Percentiles rank a stretch among this genome's conserved stretches.
These are phyloP conservation scores for Ophiostoma himal-ulmi DNA, from an alignment of 2,329 filamentous ascomycete genomes.

Conservation along the genomic window DNA sequence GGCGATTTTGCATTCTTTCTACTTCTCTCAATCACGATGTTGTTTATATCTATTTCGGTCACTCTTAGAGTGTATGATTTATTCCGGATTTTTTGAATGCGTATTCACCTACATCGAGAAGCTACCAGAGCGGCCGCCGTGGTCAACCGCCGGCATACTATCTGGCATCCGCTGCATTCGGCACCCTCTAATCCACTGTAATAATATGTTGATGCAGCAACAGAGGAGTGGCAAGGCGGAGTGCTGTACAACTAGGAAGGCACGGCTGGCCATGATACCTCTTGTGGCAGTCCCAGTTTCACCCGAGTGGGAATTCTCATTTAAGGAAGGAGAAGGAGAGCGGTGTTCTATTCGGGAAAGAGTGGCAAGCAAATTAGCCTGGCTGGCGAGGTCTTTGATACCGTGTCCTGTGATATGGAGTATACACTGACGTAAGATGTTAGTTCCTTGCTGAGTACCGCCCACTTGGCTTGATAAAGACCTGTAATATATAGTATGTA, in stretches of 20 bases:
- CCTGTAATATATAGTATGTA: not conserved
- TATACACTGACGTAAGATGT: not conserved
- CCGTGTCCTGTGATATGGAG: not conserved
- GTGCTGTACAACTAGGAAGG: conserved; percentile 17
- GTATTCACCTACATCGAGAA: not conserved
- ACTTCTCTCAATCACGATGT: not conserved
- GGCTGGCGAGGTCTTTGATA: not conserved
- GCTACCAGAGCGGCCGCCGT: not conserved
- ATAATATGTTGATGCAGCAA: conserved; percentile 24
- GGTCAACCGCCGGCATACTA: not conserved
- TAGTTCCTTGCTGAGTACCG: not conserved
- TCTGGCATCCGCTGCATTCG: not conserved
- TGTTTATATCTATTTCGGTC: not conserved
- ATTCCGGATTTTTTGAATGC: not conserved
- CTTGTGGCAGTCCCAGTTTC: conserved; percentile 14
- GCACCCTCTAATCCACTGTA: conserved; percentile 20
- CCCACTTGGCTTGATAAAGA: not conserved
- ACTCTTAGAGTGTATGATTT: not conserved
- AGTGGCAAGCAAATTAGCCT: not conserved
- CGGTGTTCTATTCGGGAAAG: not conserved
- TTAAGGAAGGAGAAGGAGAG: not conserved
- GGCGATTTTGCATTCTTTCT: not conserved
- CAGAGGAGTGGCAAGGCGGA: conserved; percentile 16
- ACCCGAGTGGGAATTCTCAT: conserved; percentile 9
- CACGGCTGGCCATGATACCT: conserved; percentile 5